These are phyloP conservation scores for Globisporangium sylvaticum DNA, from an alignment of 352 stramenopile genomes.

Conservation along the genomic window DNA sequence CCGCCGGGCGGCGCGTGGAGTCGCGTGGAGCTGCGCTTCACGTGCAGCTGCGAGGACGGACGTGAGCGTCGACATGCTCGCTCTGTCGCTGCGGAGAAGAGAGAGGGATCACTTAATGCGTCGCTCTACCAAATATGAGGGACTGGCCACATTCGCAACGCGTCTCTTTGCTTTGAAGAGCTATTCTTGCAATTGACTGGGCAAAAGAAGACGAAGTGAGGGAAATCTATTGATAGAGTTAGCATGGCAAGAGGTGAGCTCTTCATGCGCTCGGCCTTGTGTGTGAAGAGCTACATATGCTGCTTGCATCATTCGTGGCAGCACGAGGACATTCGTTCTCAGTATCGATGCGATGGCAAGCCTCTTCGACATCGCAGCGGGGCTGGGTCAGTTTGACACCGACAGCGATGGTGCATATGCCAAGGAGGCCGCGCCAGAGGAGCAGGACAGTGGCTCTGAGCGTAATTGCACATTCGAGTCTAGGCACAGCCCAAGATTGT, in stretches of 20 bases:
- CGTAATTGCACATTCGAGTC: not conserved
- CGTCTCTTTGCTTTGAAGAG: too few species aligned
- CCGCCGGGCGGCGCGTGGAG: slow-evolving; percentile 66
- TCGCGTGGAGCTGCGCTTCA: slow-evolving; percentile 76
- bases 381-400: slow-evolving; percentile 40
- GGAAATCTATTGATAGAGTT: too few species aligned
- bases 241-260: too few species aligned
- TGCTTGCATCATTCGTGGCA: too few species aligned
- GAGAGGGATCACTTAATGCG: not conserved
- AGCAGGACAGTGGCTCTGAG: not conserved
- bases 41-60: slow-evolving; percentile 66
- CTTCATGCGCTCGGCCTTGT: too few species aligned
- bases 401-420: not conserved
- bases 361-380: slow-evolving; percentile 59
- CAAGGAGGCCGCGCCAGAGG: not conserved
- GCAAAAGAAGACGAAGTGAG: too few species aligned
- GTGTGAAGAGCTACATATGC: too few species aligned
- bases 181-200: too few species aligned
- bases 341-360: slow-evolving; percentile 24
- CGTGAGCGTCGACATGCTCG: slow-evolving; percentile 73
- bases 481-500: not conserved
- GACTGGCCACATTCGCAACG: too few species aligned
- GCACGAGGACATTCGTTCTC: too few species aligned
- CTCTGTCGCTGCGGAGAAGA: not conserved
- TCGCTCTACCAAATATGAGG: too few species aligned